Conservation (phyloP, 2,329 filamentous ascomycete genomes). For the Botrytis fragariae region DNA sequence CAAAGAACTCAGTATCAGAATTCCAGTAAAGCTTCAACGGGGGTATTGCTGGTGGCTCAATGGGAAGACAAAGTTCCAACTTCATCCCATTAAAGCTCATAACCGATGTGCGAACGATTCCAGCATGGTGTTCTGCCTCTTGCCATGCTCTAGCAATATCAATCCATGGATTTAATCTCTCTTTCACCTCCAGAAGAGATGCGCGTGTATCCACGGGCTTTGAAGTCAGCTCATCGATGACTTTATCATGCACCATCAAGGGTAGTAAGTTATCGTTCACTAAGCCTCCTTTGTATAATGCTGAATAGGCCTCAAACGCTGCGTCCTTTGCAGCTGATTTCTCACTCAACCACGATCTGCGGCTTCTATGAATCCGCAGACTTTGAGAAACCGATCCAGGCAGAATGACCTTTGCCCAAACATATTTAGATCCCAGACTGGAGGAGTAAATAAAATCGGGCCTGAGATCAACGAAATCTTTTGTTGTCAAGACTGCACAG, state of each 20-base stretch:
- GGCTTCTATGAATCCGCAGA: conserved; percentile 54
- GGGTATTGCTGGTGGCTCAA: conserved; percentile 25
- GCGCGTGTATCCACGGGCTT: conserved; percentile 45
- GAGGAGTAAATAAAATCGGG: conserved; percentile 60
- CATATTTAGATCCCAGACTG: conserved; percentile 43
- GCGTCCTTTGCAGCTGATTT: conserved; percentile 67
- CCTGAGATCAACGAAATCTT: conserved; percentile 59
- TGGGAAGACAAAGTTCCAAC: conserved; percentile 28
- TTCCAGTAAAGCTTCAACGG: conserved; percentile 36
- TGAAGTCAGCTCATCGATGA: conserved; percentile 53
- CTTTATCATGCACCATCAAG: conserved; percentile 37
- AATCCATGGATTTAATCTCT: conserved; percentile 42
- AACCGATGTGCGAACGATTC: conserved; percentile 33
- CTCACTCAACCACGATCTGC: conserved; percentile 63
- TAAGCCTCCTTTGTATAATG: conserved; percentile 66
- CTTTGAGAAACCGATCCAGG: conserved; percentile 66
- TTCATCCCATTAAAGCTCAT: conserved; percentile 21
- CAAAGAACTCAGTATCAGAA: conserved; percentile 25
- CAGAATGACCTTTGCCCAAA: conserved; percentile 64
- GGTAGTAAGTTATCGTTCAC: conserved; percentile 79
- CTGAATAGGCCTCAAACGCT: conserved; percentile 70
- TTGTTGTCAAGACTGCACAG: conserved; percentile 56
- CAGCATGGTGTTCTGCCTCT: conserved; percentile 66
- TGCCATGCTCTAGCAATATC: conserved; percentile 39
- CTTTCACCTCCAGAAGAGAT: conserved; percentile 39